phyloP scores from a whole-genome alignment of 257 asterid species.

The Solanum neorickii region DNA sequence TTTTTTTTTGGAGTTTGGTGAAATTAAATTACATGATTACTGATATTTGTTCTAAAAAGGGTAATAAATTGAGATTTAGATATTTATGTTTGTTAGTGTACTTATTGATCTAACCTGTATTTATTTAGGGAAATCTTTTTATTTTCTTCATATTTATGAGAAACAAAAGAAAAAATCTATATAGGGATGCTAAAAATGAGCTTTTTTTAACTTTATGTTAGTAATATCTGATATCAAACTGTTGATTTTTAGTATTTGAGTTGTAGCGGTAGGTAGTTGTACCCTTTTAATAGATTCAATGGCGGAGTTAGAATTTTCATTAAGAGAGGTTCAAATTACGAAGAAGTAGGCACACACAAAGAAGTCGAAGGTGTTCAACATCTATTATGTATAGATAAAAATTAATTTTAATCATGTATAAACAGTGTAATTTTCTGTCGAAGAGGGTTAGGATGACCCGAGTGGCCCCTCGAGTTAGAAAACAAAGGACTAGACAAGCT shows the following conservation, averaged over 20 bases:
- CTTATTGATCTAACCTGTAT: background rate
- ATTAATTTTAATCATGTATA: no score
- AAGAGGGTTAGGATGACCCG: background rate
- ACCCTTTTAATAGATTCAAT: background rate
- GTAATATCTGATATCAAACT: background rate
- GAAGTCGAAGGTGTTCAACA: background rate
- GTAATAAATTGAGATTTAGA: background rate
- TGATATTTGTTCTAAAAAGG: background rate
- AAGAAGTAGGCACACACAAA: background rate
- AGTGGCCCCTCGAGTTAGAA: background rate
- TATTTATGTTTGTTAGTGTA: background rate
- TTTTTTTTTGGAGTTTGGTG: background rate
- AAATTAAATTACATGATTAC: background rate
- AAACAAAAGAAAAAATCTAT: background rate
- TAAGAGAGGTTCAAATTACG: background rate
- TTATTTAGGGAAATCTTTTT: background rate
- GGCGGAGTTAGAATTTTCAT: background rate
- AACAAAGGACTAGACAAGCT: background rate
- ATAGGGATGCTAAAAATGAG: background rate
- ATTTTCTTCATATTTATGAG: background rate
- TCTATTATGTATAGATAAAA: background rate
- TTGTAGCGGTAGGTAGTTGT: background rate
- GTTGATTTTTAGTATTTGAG: background rate
- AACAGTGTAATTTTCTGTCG: background rate
- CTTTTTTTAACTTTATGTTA: background rate